phyloP scores from a whole-genome alignment of 139 green algal genomes.

The Tetraselmis chui region DNA sequence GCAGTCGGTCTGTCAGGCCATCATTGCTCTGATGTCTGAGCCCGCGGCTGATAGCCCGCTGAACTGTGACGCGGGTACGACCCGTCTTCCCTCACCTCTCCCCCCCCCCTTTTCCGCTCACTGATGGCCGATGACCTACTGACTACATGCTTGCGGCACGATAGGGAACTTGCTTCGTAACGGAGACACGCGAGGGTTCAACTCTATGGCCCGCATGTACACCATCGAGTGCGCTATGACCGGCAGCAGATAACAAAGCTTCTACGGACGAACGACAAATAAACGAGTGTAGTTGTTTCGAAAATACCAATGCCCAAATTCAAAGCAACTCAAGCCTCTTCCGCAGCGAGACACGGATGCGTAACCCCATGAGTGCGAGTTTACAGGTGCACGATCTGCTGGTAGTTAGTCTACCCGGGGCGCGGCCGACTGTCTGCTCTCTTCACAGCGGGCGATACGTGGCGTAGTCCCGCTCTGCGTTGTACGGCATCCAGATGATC shows the following conservation, averaged over 20 bases:
- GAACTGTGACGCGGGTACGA: constrained; percentile 83
- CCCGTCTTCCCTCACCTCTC: background rate
- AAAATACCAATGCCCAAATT: too few relatives aligned
- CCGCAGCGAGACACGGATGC: too few relatives aligned
- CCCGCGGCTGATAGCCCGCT: constrained; percentile 81
- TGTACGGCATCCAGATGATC: constrained; percentile 77
- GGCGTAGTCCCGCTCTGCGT: constrained; percentile 47
- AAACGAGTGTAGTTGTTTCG: too few relatives aligned
- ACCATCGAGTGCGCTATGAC: constrained; percentile 61
- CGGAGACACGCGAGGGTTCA: constrained; percentile 74
- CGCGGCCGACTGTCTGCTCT: too few relatives aligned
- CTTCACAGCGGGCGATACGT: constrained; percentile 14
- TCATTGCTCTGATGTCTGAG: constrained; percentile 77
- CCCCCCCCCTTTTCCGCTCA: background rate
- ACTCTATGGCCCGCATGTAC: constrained; percentile 87
- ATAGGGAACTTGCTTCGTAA: constrained; percentile 87
- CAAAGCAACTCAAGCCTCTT: too few relatives aligned
- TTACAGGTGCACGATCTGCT: too few relatives aligned
- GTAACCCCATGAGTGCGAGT: too few relatives aligned
- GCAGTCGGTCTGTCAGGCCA: constrained; percentile 81
- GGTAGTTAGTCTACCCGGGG: too few relatives aligned
- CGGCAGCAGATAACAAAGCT: too few relatives aligned
- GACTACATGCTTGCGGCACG: background rate
- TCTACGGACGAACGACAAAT: too few relatives aligned
- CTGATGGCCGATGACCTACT: too few relatives aligned